Base-by-base conservation (phyloP, 495 filamentous ascomycete genomes). In the Lasiosphaeriaceae sp. region DNA sequence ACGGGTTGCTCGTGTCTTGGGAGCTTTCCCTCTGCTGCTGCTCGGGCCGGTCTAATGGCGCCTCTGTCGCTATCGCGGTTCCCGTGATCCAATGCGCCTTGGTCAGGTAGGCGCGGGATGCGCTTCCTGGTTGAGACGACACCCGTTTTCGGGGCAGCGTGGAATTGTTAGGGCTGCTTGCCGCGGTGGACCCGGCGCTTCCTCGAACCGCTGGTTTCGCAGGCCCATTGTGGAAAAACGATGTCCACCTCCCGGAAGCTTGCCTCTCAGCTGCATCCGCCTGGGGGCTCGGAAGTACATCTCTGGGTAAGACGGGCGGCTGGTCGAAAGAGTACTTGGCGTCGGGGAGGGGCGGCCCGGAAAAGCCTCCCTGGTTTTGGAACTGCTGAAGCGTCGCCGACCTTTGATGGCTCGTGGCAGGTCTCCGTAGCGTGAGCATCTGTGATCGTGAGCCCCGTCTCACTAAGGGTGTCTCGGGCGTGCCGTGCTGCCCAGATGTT, bases 341-440 rank as follows among this genome's bases (percentile, higher is more conserved):
- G 45, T 57, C 49, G 52, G 60, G 41, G 47, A 61, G 53, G 59
- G 63, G 51, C 31, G 61, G 63, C 50, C 58, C 60, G 5, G 53
- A 43, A 12, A 61, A 52, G 24, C 55, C 47, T 8, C 50, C 54
- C 21, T 62, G 52, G 7, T 46, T 55, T 46, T 66, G 69, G 39
- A 79, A 72, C 39, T 86, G 78, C 56, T 84, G 81, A 39, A 89
- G 71, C 1, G 86, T 88, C 17, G 86, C 87, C 2, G 89, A 87
- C 56, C 90, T 79, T 70, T 96, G 91, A 72, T 95, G 87, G 70
- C 90, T 95, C 17, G 92, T 95, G 17, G 88, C 91, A 20, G 91
- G 91, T 65, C 90, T 78, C 54, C 88, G 82, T 48, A 92, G 74
- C 5, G 80, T 81, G 14, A 83, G 71, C 52, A 84, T 66, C 58